Base-by-base conservation (phyloP, 768 basidiomycete genomes). In the Lactarius deliciosus region DNA sequence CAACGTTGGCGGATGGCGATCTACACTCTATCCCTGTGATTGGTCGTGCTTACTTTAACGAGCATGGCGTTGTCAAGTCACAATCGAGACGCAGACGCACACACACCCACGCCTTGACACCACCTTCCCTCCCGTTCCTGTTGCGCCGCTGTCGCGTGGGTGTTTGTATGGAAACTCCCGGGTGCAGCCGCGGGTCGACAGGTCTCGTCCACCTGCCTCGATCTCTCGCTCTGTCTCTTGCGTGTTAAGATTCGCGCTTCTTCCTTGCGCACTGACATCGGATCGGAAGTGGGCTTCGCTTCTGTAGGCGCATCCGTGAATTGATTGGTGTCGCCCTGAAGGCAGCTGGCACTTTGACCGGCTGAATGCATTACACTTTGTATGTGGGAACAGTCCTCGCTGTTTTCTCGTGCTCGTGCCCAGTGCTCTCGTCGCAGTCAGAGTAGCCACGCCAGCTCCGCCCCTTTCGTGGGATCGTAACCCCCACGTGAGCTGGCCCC, bases 311-410 rank as follows among this genome's bases (percentile, higher is more conserved):
- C 94, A 97, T 77, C 84, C 90, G 5, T 38, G 91, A 38, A 88
- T 97, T 68, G 94, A 97, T 74, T 98, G 90, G 90, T 79, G 91
- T 66, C 96, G 96, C 69, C 89, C 91, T 30, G 92, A 90, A 72
- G 94, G 98, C 76, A 98, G 95, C 16, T 83, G 87, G 68, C 96
- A 99, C 77, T 98, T 99, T 70, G 96, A 73, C 92, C 92, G 22
- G 80, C 90, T 60, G 25, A 28, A 28, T 28, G 25, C 25, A 28
- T 28, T 28, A 28, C 25, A 28, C 25, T 2, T 28, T 28, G 25
- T 28, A 28, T 28, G 25, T n/a, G n/a, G n/a, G n/a, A n/a, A 22
- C 15, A 22, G 13, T 25, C 25, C 47, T 9, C 13, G 22, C n/a
- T 50, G 32, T 32, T 32, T 32, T 32, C 32, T 8, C 9, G 43